Conservation (phyloP, 306 rosid species). For the Lathyrus tuberosus region DNA sequence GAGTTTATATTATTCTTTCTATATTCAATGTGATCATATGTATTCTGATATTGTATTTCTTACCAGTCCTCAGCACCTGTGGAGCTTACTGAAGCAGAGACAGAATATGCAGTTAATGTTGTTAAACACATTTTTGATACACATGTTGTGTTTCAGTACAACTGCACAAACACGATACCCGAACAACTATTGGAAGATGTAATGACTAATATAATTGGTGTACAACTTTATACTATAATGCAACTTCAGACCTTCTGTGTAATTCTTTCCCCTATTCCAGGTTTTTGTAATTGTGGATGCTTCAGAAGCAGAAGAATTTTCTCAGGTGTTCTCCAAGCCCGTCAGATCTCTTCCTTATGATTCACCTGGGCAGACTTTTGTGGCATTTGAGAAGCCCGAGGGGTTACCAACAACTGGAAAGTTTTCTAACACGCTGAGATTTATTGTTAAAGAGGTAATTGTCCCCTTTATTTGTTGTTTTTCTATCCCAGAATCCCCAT, state of each 20-base stretch:
- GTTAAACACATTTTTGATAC: conserved; percentile 91
- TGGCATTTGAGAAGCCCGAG: conserved; percentile 91
- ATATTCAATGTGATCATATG: conserved; percentile 7
- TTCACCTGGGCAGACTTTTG: conserved; percentile 87
- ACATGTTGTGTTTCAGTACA: conserved; percentile 93
- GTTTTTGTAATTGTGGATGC: conserved; percentile 83
- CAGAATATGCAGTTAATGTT: conserved; percentile 93
- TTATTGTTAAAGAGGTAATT: conserved; percentile 89
- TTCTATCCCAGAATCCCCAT: conserved; percentile 15
- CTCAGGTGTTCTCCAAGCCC: conserved; percentile 74
- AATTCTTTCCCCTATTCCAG: conserved; percentile 49
- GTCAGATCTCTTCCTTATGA: conserved; percentile 94
- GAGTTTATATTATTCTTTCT: conserved; percentile 24
- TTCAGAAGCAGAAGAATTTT: conserved; percentile 89
- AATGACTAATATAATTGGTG: conserved; percentile 37
- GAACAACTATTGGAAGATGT: conserved; percentile 95
- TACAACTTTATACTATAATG: conserved; percentile 15
- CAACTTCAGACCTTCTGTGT: conserved; percentile 32
- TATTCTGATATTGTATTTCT: conserved; percentile 40
- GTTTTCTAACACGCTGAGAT: conserved; percentile 75
- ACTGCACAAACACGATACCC: conserved; percentile 95
- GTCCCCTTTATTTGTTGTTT: conserved; percentile 27
- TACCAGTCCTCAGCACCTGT: conserved; percentile 93
- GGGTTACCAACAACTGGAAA: conserved; percentile 79
- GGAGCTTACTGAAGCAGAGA: conserved; percentile 97